Base-by-base conservation (phyloP, 495 filamentous ascomycete species). In the Penicillium daleae region DNA sequence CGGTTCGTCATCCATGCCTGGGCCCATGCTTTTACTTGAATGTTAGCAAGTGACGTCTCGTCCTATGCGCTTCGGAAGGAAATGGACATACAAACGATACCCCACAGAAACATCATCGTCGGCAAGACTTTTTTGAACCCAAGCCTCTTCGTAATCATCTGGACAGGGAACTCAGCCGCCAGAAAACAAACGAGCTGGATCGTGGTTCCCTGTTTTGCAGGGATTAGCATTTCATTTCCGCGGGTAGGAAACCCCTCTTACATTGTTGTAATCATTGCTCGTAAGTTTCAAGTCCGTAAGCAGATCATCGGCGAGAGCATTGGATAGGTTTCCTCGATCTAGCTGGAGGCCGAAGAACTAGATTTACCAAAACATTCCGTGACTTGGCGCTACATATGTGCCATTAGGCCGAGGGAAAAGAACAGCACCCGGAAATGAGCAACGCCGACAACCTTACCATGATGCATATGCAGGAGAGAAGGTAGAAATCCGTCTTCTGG, bases 261-360 rank as follows among this genome's bases (percentile, higher is more conserved):
- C 50, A 21, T 53, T 53, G 31, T 53, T 53, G 31, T 53, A 53
- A 13, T 53, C 50, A 33, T 53, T 33, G 27, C 27, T 32, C 8
- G 50, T 32, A 7, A 53, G 13, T 9, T 33, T 33, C 50, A 53
- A 33, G 31, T 53, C 50, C 26, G n/a, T 53, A 6, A 53, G 50
- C 27, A 53, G 29, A 8, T 53, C 29, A 33, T 53, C 50, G 9
- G 50, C 29, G 17, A 53, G 50, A 6, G 50, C 50, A 33, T 53
- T 53, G 15, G 50, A 53, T 10, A 53, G 17, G 17, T 53, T 53
- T 13, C 50, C 50, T 32, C 50, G 50, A 53, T 53, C 50, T 1
- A 53, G 31, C 17, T 53, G 50, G 24, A 53, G 50, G 19, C 50
- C 50, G 29, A 53, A 53, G 29, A 53, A 53, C 50, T 53, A 32